Conservation (phyloP, 345 rosid genomes). For the Rhodomyrtus tomentosa region DNA sequence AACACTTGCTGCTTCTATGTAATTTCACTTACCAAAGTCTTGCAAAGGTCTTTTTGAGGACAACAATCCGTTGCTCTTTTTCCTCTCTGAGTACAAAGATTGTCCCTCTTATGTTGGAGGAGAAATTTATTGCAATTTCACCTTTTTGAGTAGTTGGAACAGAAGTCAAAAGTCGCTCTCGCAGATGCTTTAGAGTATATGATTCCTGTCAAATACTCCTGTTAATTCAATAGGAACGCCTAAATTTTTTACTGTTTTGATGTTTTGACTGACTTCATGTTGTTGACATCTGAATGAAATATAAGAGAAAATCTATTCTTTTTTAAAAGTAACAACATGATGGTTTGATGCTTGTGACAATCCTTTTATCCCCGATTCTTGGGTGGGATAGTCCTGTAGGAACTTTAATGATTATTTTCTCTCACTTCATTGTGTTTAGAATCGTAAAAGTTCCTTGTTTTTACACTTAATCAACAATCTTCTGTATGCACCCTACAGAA, state of each 20-base stretch:
- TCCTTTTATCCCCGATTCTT: not conserved
- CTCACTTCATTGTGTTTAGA: not conserved
- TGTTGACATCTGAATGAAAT: not conserved
- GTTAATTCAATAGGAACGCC: not conserved
- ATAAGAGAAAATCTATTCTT: not conserved
- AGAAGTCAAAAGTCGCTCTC: not conserved
- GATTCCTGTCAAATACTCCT: not conserved
- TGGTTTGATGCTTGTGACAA: not conserved
- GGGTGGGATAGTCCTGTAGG: not conserved
- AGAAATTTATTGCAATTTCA: not conserved
- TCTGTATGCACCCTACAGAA: conserved; percentile 33
- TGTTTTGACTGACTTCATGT: not conserved
- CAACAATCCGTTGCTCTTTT: not conserved
- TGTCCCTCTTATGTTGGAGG: not conserved
- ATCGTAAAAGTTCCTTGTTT: not conserved
- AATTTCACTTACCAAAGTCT: not conserved
- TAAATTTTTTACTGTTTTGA: not conserved
- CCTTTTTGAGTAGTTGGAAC: not conserved
- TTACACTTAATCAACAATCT: not conserved
- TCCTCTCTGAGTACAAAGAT: not conserved
- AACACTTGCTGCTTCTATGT: not conserved
- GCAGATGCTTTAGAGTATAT: not conserved
- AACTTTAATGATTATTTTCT: not conserved
- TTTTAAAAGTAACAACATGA: not conserved
- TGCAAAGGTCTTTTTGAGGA: not conserved